These are phyloP conservation scores for Fremontodendron californicum DNA, from an alignment of 345 rosid species.

Conservation along the genomic window DNA sequence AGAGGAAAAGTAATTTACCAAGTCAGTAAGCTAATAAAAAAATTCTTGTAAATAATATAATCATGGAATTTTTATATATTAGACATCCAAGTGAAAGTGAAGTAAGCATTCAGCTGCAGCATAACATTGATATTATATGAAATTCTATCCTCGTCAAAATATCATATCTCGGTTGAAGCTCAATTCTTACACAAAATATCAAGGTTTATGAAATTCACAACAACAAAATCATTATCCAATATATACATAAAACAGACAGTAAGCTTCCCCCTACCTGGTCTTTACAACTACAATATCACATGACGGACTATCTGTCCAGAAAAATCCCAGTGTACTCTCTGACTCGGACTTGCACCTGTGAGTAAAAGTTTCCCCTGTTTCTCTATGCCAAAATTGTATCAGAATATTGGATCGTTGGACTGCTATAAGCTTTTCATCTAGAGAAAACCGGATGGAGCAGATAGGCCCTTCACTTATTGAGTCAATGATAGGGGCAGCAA, in stretches of 20 bases:
- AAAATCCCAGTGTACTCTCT: slow-evolving; percentile 82
- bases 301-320: slow-evolving; percentile 91
- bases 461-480: slow-evolving; percentile 78
- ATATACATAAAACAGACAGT: slow-evolving; percentile 5
- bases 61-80: background rate
- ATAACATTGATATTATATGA: background rate
- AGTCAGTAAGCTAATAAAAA: background rate
- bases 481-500: slow-evolving; percentile 58
- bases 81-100: background rate
- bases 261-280: slow-evolving; percentile 59
- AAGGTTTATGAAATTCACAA: background rate
- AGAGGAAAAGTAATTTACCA: background rate
- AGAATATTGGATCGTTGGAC: slow-evolving; percentile 71
- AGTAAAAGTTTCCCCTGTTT: slow-evolving; percentile 57
- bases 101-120: background rate
- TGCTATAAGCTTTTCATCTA: slow-evolving; percentile 76
- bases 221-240: background rate
- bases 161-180: background rate
- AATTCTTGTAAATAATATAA: background rate
- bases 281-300: slow-evolving; percentile 83
- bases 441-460: slow-evolving; percentile 67
- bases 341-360: slow-evolving; percentile 71
- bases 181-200: background rate
- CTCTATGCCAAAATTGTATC: slow-evolving; percentile 71
- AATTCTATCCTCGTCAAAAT: background rate